phyloP scores from a whole-genome alignment of 1,284 basidiomycete species.

The Termitomyces sp. region DNA sequence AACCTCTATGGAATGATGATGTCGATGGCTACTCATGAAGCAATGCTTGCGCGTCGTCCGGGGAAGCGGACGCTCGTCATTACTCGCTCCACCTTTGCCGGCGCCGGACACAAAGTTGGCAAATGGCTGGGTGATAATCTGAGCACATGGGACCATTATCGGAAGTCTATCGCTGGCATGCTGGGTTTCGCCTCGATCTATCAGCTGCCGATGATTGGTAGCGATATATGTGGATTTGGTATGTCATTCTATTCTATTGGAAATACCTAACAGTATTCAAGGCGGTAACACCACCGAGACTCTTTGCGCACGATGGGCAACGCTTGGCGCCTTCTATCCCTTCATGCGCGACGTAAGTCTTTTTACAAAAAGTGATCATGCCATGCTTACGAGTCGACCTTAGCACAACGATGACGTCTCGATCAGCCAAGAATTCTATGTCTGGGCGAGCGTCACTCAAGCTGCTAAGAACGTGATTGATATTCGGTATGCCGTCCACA shows the following conservation, averaged over 20 bases:
- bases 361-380: not conserved
- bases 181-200: conserved; percentile 58
- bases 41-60: conserved; percentile 57
- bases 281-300: conserved; percentile 56
- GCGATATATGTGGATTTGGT: conserved; percentile 65
- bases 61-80: conserved; percentile 60
- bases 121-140: conserved; percentile 71
- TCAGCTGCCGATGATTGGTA: conserved; percentile 66
- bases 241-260: conserved; percentile 15
- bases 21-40: conserved; percentile 56
- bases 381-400: conserved; percentile 1
- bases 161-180: conserved; percentile 57
- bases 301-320: conserved; percentile 65
- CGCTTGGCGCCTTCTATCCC: conserved; percentile 64
- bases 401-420: conserved; percentile 54
- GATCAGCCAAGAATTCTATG: conserved; percentile 64
- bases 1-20: conserved; percentile 73
- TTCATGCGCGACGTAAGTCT: conserved; percentile 63
- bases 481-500: conserved; percentile 38
- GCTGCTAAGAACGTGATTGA: conserved; percentile 59
- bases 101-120: conserved; percentile 58
- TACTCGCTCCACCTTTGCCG: conserved; percentile 69
- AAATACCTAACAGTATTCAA: conserved; percentile 15
- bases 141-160: conserved; percentile 52
- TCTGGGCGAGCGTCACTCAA: conserved; percentile 51